These are phyloP conservation scores for Withania somnifera DNA, from an alignment of 305 asterid species.

Conservation along the genomic window DNA sequence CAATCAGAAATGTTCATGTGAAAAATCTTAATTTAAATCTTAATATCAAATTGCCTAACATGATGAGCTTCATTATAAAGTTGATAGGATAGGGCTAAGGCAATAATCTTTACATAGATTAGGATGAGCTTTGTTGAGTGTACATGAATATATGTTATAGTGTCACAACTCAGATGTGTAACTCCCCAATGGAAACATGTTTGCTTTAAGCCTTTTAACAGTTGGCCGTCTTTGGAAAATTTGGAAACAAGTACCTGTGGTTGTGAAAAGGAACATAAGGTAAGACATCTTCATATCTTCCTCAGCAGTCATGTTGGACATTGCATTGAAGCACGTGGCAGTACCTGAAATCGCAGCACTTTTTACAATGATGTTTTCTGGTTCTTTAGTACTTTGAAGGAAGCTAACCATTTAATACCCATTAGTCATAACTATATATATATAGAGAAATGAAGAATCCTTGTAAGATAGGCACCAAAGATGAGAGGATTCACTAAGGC, in stretches of 20 bases:
- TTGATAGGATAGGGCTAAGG: background rate
- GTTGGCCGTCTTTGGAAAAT: background rate
- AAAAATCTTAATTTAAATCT: background rate
- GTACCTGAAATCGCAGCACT: background rate
- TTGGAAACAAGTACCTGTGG: background rate
- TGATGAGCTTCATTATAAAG: background rate
- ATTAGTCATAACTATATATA: background rate
- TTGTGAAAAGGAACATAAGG: background rate
- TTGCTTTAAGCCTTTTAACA: background rate
- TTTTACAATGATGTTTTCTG: background rate
- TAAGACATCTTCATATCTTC: background rate
- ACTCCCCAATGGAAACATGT: background rate
- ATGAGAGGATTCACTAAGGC: background rate
- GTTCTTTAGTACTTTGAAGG: background rate
- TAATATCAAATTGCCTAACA: background rate
- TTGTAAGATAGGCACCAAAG: background rate
- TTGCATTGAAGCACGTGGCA: background rate
- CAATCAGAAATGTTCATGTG: background rate
- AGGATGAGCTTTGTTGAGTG: background rate
- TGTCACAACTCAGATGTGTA: background rate
- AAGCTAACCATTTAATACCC: background rate
- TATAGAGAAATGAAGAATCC: background rate
- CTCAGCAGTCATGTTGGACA: background rate
- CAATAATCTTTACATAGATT: background rate
- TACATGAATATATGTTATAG: background rate